A percentile compares a stretch with the other conserved stretches of the same genome.
These are phyloP conservation scores for Nicotiana tomentosiformis DNA, from an alignment of 257 asterid species.

Conservation along the genomic window DNA sequence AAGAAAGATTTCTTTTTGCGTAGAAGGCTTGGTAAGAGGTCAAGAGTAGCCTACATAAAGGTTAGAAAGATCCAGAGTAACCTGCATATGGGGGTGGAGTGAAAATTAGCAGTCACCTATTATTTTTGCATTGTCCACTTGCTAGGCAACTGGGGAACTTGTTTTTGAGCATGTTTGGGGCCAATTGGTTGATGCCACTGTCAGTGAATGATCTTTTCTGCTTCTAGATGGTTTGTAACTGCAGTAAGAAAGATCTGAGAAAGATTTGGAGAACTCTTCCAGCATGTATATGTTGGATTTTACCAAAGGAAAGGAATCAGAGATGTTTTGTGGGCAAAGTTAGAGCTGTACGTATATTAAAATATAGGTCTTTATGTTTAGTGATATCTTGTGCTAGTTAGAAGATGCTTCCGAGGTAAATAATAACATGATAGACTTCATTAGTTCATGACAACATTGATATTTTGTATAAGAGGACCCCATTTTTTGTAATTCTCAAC, in stretches of 20 bases:
- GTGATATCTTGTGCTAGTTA: background rate
- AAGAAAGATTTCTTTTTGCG: no score
- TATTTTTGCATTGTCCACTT: background rate
- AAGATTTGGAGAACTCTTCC: background rate
- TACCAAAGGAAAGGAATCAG: background rate
- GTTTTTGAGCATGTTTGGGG: background rate
- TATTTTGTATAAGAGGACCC: background rate
- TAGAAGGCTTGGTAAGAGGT: no score
- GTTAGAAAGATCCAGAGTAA: no score
- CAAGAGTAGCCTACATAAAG: no score
- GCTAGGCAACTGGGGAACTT: background rate
- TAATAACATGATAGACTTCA: background rate
- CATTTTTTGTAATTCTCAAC: background rate
- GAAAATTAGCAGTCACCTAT: no score
- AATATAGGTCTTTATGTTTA: background rate
- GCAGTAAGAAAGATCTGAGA: background rate
- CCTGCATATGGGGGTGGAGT: no score
- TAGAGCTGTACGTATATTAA: background rate
- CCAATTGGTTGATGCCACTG: background rate
- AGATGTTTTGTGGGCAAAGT: background rate
- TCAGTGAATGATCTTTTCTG: background rate
- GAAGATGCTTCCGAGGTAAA: background rate
- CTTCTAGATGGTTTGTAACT: background rate
- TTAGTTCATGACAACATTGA: background rate
- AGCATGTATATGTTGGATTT: background rate